These are phyloP conservation scores for Carpinus fangiana DNA, from an alignment of 306 rosid genomes.

Conservation along the genomic window DNA sequence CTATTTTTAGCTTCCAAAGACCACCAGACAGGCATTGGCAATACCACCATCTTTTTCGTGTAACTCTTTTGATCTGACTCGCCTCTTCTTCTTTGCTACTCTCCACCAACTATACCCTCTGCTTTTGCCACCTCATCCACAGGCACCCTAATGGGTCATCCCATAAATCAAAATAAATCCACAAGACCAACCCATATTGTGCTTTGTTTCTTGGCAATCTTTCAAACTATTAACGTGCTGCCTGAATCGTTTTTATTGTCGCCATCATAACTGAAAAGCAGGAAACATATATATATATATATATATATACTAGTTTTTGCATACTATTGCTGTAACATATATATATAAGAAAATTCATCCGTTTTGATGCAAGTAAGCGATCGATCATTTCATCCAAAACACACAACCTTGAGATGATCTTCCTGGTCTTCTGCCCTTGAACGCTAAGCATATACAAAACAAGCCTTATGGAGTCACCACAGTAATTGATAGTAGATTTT, in stretches of 20 bases:
- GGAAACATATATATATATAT: too few species aligned
- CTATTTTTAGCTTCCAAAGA: conserved; percentile 44
- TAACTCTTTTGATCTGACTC: conserved; percentile 2
- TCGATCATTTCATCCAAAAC: neutral
- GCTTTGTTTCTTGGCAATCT: neutral
- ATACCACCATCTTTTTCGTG: conserved; percentile 20
- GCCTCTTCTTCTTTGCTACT: conserved; percentile 26
- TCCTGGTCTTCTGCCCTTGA: neutral
- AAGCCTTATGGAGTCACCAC: neutral
- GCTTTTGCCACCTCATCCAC: neutral
- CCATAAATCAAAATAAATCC: too few species aligned
- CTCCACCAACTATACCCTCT: neutral
- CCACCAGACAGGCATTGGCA: conserved; percentile 33
- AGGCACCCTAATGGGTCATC: neutral
- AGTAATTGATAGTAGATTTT: neutral
- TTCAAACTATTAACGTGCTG: neutral
- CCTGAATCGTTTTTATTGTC: neutral
- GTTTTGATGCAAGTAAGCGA: neutral
- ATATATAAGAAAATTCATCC: neutral
- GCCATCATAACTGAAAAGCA: neutral
- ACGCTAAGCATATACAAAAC: neutral
- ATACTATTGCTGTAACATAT: too few species aligned
- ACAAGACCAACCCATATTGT: neutral
- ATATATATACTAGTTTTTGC: neutral
- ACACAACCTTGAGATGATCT: neutral